Evolutionary conservation across 108 stramenopile genomes (phyloP), one percentile per base, ranked within the genome.

Genomic region (Pseudonitzschia pungens): DNA sequence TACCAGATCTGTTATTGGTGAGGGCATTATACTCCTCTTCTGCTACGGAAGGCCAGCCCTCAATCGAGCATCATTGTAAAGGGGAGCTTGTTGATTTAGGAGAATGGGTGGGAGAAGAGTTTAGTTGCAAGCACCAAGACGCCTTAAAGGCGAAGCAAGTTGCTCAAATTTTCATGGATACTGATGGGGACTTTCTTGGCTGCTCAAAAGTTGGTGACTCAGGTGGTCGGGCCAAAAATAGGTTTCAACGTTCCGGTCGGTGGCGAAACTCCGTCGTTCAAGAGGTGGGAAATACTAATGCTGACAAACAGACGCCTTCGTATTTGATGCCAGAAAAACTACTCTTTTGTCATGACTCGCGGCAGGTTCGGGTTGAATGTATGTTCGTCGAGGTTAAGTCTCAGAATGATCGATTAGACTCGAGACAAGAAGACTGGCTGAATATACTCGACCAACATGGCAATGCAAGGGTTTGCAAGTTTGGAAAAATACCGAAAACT

Each of bases 361-460:
- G 60, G 29, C 22, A 43, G 29, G 63, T 95, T 29, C 42, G 29
- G 12, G 86, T 84, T 12, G 87, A 95, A 63, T 83, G 82, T 41
- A 81, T 95, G 86, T 85, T 89, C 41, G 86, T 89, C 0, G 94
- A 95, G 69, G 94, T 95, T 0, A 95, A 95, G 72, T 90, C 89
- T 51, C 73, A 68, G 18, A 92, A 91, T 71, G 94, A 95, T 82
- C 82, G 86, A 36, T 69, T 95, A 9, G 90, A 91, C 76, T 63
- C 77, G 0, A 75, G 94, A 56, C 94, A 95, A 72, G 89, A 92
- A 73, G 90, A 91, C 62, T 95, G 94, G 94, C 74, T 95, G 27
- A 92, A 89, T 68, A 82, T 95, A 15, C 53, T 95, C 22, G 87
- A 89, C 56, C 54, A 41, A 2, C 58, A 71, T 41, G 83, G 83